Conservation (phyloP, 129 eudicot genomes). For the Smallanthus sonchifolius region DNA sequence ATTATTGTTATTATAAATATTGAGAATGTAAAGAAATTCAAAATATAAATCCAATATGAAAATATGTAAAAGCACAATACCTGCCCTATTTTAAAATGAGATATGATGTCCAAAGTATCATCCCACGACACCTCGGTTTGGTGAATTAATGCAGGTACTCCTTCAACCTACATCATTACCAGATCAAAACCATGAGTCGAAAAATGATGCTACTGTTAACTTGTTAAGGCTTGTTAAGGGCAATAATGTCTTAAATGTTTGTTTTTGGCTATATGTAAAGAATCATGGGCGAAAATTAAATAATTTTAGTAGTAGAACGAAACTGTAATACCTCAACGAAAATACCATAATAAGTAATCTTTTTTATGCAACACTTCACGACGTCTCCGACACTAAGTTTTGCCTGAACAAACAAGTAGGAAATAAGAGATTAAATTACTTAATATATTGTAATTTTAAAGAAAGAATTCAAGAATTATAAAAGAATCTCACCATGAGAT, state of each 20-base stretch:
- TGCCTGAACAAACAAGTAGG: conserved; percentile 48
- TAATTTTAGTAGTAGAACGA: neutral
- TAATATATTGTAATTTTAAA: neutral
- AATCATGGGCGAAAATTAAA: neutral
- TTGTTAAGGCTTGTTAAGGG: neutral
- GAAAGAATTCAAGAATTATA: neutral
- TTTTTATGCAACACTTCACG: conserved; percentile 71
- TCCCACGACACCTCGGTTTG: conserved; percentile 98
- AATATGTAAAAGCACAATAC: too few relatives aligned
- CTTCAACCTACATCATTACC: conserved; percentile 70
- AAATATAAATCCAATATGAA: neutral
- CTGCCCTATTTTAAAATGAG: conserved; percentile 83
- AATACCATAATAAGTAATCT: conserved; percentile 79
- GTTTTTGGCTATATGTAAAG: neutral
- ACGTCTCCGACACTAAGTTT: conserved; percentile 77
- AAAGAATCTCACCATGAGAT: conserved; percentile 62
- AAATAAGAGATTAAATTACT: conserved; percentile 2
- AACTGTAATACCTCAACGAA: conserved; percentile 73
- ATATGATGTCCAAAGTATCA: conserved; percentile 62
- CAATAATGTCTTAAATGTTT: neutral
- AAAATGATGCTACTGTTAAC: neutral
- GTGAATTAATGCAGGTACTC: conserved; percentile 94
- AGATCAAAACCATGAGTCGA: neutral
- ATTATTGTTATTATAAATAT: neutral
- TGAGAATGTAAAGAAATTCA: neutral